Conservation (phyloP, 2,329 filamentous ascomycete genomes). For the Fusarium verrucosum region DNA sequence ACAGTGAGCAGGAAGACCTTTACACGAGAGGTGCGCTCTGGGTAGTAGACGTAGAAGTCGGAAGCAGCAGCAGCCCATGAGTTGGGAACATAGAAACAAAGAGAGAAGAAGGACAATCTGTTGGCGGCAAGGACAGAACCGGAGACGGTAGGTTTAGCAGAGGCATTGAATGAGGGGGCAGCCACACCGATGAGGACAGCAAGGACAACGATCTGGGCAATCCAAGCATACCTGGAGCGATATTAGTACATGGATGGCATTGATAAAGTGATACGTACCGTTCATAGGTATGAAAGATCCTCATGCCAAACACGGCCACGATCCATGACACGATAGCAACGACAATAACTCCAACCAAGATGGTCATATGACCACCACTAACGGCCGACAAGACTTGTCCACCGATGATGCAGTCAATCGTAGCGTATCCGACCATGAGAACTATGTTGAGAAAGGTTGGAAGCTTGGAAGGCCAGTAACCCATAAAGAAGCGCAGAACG, state of each 20-base stretch:
- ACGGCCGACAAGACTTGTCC: slow-evolving; percentile 80
- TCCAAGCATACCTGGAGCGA: slow-evolving; percentile 50
- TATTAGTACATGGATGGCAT: background rate
- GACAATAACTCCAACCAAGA: slow-evolving; percentile 78
- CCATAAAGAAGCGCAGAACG: slow-evolving; percentile 80
- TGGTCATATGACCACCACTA: slow-evolving; percentile 70
- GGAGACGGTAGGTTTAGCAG: slow-evolving; percentile 65
- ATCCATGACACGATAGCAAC: slow-evolving; percentile 77
- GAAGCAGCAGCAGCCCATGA: slow-evolving; percentile 77
- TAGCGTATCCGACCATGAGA: slow-evolving; percentile 78
- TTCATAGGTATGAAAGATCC: slow-evolving; percentile 76
- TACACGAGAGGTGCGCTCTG: slow-evolving; percentile 63
- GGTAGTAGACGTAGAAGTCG: slow-evolving; percentile 85
- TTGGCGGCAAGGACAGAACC: slow-evolving; percentile 71
- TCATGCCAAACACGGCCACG: slow-evolving; percentile 70
- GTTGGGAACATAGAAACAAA: slow-evolving; percentile 64
- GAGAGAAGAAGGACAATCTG: slow-evolving; percentile 72
- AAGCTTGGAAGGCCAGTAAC: slow-evolving; percentile 62
- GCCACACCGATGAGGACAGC: slow-evolving; percentile 76
- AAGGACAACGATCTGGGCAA: slow-evolving; percentile 77
- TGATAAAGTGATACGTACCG: slow-evolving; percentile 42
- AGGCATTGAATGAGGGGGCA: slow-evolving; percentile 70
- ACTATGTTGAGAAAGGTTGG: slow-evolving; percentile 55
- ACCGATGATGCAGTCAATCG: slow-evolving; percentile 82
- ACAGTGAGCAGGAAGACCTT: slow-evolving; percentile 77